A percentile compares a stretch with the other conserved stretches of the same genome.
Conservation (phyloP, 2,329 filamentous ascomycete species). For the Colletotrichum zoysiae region DNA sequence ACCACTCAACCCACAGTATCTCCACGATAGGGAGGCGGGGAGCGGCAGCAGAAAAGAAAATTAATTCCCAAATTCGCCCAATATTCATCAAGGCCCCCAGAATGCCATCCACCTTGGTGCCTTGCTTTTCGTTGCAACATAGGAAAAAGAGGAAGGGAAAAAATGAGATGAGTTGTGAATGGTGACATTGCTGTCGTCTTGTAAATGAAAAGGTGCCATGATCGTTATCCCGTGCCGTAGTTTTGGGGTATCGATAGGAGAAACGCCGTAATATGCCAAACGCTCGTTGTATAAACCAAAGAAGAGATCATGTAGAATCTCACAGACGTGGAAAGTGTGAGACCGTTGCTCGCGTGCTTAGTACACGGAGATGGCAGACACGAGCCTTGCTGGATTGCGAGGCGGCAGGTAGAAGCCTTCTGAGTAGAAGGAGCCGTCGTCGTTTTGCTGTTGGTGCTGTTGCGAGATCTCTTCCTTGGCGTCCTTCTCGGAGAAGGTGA, state of each 20-base stretch:
- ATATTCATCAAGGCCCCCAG: constrained; percentile 37
- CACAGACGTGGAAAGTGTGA: constrained; percentile 39
- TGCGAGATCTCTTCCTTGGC: constrained; percentile 53
- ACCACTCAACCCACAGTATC: constrained; percentile 37
- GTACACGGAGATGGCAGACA: constrained; percentile 70
- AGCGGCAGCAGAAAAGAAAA: constrained; percentile 41
- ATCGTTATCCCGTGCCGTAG: constrained; percentile 38
- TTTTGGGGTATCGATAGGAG: constrained; percentile 46
- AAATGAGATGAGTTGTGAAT: constrained; percentile 33
- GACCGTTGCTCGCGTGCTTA: constrained; percentile 48
- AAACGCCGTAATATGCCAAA: constrained; percentile 49
- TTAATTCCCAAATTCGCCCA: constrained; percentile 20
- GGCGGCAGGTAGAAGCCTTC: constrained; percentile 67
- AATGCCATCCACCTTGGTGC: constrained; percentile 18
- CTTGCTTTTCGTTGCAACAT: constrained; percentile 34
- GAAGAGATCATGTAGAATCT: constrained; percentile 39
- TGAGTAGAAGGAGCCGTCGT: constrained; percentile 59
- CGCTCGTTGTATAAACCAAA: constrained; percentile 39
- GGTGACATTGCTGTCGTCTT: constrained; percentile 40
- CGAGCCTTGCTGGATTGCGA: constrained; percentile 63
- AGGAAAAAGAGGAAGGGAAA: neutral
- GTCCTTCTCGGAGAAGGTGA: constrained; percentile 73
- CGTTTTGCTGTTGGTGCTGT: constrained; percentile 57
- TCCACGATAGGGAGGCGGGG: constrained; percentile 33
- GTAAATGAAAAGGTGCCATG: constrained; percentile 14